Conservation (phyloP, 176 grass and related monocot genomes). For the Carex kokanica region DNA sequence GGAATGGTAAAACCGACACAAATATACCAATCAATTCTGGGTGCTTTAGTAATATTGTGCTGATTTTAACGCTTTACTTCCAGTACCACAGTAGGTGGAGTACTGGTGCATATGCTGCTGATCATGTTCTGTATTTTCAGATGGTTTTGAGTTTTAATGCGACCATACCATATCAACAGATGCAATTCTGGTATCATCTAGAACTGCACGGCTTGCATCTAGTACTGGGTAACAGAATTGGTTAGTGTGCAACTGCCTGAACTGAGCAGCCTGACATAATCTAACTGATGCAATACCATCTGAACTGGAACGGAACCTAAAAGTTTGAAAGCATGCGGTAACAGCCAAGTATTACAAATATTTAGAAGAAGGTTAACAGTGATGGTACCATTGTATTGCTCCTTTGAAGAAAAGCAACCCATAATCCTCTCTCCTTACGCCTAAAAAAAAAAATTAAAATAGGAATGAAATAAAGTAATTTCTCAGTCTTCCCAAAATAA, state of each 20-base stretch:
- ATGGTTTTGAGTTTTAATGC: slow-evolving; percentile 1
- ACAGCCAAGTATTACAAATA: neutral
- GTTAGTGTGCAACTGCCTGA: neutral
- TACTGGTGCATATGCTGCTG: neutral
- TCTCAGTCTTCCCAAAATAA: neutral
- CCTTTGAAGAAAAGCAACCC: slow-evolving; percentile 29
- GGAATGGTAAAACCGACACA: neutral
- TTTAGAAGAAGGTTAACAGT: neutral
- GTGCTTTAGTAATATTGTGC: neutral
- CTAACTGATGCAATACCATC: neutral
- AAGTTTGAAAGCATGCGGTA: neutral
- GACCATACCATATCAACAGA: neutral
- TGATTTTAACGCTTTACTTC: neutral
- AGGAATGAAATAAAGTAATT: neutral
- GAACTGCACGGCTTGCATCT: neutral
- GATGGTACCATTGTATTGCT: slow-evolving; percentile 21
- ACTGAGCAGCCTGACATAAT: neutral
- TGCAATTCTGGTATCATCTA: neutral
- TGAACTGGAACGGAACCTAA: neutral
- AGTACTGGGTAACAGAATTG: neutral
- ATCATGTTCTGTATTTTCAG: neutral
- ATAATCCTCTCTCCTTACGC: slow-evolving; percentile 27
- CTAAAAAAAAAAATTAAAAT: neutral
- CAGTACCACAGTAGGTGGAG: neutral
- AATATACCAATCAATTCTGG: neutral